Conservation (phyloP, 148 eudicot genomes). For the Euryodendron excelsum region DNA sequence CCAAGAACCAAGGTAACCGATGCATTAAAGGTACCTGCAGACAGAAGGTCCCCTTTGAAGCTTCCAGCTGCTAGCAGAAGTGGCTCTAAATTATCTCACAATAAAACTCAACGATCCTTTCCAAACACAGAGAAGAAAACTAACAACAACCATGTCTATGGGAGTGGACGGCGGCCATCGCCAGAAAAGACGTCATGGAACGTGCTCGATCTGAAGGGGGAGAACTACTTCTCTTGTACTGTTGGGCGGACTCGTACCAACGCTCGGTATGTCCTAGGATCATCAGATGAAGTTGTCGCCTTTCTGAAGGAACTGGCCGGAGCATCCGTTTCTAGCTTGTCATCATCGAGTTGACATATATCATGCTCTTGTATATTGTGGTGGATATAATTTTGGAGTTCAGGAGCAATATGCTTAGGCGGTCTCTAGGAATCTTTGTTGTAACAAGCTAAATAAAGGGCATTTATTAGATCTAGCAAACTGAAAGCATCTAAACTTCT, state of each 20-base stretch:
- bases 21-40: conserved; percentile 42
- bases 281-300: conserved; percentile 79
- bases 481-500: not conserved
- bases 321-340: conserved; percentile 30
- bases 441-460: not conserved
- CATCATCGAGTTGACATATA: not conserved
- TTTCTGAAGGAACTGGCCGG: conserved; percentile 56
- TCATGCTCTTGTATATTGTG: not conserved
- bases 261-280: conserved; percentile 67
- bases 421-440: not conserved
- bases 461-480: not conserved
- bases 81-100: conserved; percentile 52
- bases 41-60: conserved; percentile 51
- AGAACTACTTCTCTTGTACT: conserved; percentile 90
- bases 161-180: conserved; percentile 33
- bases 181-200: conserved; percentile 66
- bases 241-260: conserved; percentile 84
- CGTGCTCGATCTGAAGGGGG: conserved; percentile 84
- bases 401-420: not conserved
- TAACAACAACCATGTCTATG: not conserved
- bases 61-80: conserved; percentile 40
- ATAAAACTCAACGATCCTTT: conserved; percentile 33
- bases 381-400: not conserved
- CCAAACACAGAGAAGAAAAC: conserved; percentile 46
- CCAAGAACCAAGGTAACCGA: conserved; percentile 55